phyloP scores from a whole-genome alignment of 169 alveolate genomes.

The Eimeria necatrix region DNA sequence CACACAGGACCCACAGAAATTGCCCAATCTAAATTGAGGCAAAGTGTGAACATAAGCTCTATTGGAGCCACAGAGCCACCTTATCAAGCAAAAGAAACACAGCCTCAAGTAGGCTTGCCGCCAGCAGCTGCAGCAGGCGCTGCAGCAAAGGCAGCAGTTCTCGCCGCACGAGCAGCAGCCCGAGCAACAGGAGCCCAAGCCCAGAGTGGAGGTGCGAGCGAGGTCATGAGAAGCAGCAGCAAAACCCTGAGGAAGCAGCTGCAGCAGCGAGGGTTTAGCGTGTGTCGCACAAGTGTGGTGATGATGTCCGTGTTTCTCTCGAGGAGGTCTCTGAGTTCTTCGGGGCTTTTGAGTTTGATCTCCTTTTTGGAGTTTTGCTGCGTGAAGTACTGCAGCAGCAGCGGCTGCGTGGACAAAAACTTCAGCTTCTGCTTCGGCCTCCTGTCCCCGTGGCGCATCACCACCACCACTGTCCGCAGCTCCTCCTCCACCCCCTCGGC shows the following conservation, averaged over 20 bases:
- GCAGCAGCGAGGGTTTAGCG: neutral
- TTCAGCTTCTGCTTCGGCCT: slow-evolving; percentile 98
- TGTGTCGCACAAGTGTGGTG: slow-evolving; percentile 82
- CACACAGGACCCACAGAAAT: neutral
- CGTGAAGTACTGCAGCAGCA: slow-evolving; percentile 90
- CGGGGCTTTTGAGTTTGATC: slow-evolving; percentile 95
- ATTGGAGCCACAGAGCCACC: no score
- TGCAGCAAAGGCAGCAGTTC: neutral
- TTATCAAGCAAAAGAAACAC: neutral
- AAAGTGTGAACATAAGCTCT: no score
- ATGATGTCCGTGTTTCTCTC: slow-evolving; percentile 85
- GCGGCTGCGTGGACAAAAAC: slow-evolving; percentile 91
- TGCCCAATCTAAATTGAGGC: neutral
- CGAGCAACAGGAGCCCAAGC: neutral
- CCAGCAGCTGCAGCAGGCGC: neutral
- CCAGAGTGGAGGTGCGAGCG: neutral
- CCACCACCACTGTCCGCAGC: slow-evolving; percentile 96
- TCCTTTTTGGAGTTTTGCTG: slow-evolving; percentile 85
- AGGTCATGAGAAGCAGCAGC: neutral
- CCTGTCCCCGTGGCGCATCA: slow-evolving; percentile 99
- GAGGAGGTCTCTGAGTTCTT: slow-evolving; percentile 91
- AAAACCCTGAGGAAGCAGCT: neutral
- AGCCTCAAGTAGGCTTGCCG: neutral
- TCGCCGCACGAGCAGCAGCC: neutral
- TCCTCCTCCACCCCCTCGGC: slow-evolving; percentile 89